phyloP scores from a whole-genome alignment of 768 basidiomycete genomes.

The Piloderma croceum region DNA sequence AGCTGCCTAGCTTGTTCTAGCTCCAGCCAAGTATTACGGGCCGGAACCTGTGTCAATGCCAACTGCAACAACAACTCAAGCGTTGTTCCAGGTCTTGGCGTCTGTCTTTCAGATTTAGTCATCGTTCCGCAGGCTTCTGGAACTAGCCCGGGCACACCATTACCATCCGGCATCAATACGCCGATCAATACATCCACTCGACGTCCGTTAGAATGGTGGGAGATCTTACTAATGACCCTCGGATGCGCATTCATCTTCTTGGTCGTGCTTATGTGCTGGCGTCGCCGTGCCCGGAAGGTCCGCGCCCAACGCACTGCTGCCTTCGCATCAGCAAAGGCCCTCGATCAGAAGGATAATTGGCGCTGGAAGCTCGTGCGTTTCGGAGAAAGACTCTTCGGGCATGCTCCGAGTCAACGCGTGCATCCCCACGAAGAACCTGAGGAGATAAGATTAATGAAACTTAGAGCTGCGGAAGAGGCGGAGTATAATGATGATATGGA shows the following conservation, averaged over 20 bases:
- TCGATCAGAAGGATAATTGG: slow-evolving; percentile 49
- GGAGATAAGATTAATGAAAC: slow-evolving; percentile 46
- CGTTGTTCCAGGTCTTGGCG: slow-evolving; percentile 65
- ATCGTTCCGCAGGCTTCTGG: slow-evolving; percentile 42
- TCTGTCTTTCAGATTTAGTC: slow-evolving; percentile 76
- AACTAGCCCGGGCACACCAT: slow-evolving; percentile 32
- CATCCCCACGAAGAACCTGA: slow-evolving; percentile 24
- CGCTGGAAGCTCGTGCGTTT: slow-evolving; percentile 49
- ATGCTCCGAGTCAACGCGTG: slow-evolving; percentile 24
- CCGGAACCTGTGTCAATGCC: slow-evolving; percentile 58
- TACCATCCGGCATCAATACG: slow-evolving; percentile 53
- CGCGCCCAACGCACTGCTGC: slow-evolving; percentile 60
- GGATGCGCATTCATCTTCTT: slow-evolving; percentile 78
- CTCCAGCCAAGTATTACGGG: slow-evolving; percentile 49
- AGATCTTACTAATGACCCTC: slow-evolving; percentile 78
- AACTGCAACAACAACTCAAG: slow-evolving; percentile 51
- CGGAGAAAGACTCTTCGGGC: slow-evolving; percentile 56
- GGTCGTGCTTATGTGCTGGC: slow-evolving; percentile 60
- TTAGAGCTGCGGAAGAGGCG: slow-evolving; percentile 47
- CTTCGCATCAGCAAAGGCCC: slow-evolving; percentile 57
- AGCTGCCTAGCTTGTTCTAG: slow-evolving; percentile 73
- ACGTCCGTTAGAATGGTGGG: slow-evolving; percentile 65
- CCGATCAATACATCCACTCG: slow-evolving; percentile 35
- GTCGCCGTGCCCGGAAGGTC: slow-evolving; percentile 62
- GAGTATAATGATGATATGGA: slow-evolving; percentile 45